Conservation (phyloP, 2,329 filamentous ascomycete genomes). For the Xylaria sp. region DNA sequence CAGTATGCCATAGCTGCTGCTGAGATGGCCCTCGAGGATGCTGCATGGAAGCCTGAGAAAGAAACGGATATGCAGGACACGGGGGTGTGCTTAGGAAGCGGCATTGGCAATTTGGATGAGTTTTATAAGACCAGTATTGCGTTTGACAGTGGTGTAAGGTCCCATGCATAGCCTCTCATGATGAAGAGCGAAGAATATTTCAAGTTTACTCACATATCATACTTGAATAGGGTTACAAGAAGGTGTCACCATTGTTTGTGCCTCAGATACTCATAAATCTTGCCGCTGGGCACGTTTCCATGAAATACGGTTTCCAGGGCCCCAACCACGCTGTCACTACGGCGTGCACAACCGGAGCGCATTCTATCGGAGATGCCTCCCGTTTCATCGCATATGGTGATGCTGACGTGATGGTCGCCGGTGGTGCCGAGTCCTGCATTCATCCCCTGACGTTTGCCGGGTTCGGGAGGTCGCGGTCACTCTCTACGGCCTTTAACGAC, state of each 20-base stretch:
- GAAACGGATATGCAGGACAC: slow-evolving; percentile 77
- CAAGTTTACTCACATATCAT: slow-evolving; percentile 27
- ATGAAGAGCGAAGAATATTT: background rate
- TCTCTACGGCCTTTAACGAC: slow-evolving; percentile 84
- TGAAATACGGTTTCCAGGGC: slow-evolving; percentile 88
- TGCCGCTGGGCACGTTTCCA: slow-evolving; percentile 92
- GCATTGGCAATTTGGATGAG: slow-evolving; percentile 93
- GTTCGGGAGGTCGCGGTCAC: slow-evolving; percentile 86
- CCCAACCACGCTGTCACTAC: slow-evolving; percentile 95
- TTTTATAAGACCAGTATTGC: slow-evolving; percentile 85
- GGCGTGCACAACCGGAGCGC: slow-evolving; percentile 94
- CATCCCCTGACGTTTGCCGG: slow-evolving; percentile 93
- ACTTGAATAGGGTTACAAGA: slow-evolving; percentile 79
- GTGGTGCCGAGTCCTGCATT: slow-evolving; percentile 93
- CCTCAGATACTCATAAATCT: slow-evolving; percentile 94
- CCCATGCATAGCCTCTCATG: slow-evolving; percentile 9
- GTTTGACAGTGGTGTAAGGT: slow-evolving; percentile 76
- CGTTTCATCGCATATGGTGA: slow-evolving; percentile 92
- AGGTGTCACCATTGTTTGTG: slow-evolving; percentile 93
- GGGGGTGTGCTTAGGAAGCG: slow-evolving; percentile 92
- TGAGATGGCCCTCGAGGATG: slow-evolving; percentile 86
- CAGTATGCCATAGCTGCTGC: slow-evolving; percentile 91
- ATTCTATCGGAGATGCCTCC: slow-evolving; percentile 94
- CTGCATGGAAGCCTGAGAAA: slow-evolving; percentile 75
- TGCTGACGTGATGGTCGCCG: slow-evolving; percentile 95